phyloP scores from a whole-genome alignment of 176 grass and related monocot genomes.

The Alopecurus myosuroides region DNA sequence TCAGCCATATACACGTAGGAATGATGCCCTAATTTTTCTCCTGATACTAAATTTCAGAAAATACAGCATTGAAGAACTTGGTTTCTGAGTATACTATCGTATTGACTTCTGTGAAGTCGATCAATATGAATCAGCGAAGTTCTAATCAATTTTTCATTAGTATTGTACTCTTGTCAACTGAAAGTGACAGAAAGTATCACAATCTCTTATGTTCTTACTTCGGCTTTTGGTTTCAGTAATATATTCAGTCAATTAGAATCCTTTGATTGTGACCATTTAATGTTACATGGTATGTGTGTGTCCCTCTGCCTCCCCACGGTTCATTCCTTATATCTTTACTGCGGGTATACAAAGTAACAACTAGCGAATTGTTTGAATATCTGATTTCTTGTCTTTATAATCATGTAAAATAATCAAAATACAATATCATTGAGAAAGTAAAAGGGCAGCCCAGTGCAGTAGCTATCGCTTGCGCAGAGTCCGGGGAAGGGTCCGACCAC shows the following conservation, averaged over 20 bases:
- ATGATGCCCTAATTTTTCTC: neutral
- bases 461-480: too few relatives aligned
- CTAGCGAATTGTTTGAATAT: neutral
- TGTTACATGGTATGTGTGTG: neutral
- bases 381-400: neutral
- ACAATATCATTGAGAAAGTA: neutral
- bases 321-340: neutral
- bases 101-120: slow-evolving; percentile 9
- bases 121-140: neutral
- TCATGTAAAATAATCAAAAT: neutral
- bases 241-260: slow-evolving; percentile 14
- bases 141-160: slow-evolving; percentile 6
- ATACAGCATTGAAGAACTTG: neutral
- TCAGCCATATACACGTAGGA: neutral
- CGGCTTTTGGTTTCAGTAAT: neutral
- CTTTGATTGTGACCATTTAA: neutral
- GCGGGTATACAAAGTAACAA: neutral
- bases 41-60: neutral
- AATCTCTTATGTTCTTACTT: neutral
- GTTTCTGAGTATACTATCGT: slow-evolving; percentile 15
- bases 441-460: too few relatives aligned
- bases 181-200: slow-evolving; percentile 22
- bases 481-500: too few relatives aligned
- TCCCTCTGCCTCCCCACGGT: neutral
- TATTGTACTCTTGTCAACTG: slow-evolving; percentile 25